Conservation (phyloP, 768 basidiomycete genomes). For the Rhodotorula diobovata region DNA sequence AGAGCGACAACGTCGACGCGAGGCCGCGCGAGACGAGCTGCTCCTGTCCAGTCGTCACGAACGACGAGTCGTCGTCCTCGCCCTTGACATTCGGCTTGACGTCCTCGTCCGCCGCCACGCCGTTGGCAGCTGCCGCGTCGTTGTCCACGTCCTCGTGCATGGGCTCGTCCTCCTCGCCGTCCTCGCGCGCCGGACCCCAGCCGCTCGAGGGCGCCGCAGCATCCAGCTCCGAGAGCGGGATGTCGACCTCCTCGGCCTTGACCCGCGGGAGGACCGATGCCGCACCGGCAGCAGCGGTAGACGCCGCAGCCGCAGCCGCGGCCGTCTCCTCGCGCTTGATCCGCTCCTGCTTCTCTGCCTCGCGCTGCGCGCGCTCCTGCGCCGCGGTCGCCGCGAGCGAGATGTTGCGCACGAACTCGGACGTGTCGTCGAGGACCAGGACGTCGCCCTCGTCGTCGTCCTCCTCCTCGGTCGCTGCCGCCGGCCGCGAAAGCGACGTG, state of each 20-base stretch:
- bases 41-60: conserved; percentile 65
- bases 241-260: conserved; percentile 36
- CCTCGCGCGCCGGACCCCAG: conserved; percentile 52
- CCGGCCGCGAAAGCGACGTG: conserved; percentile 3
- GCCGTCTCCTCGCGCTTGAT: conserved; percentile 7
- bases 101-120: not conserved
- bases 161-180: conserved; percentile 58
- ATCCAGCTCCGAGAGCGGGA: conserved; percentile 18
- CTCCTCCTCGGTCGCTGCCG: conserved; percentile 42
- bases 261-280: conserved; percentile 38
- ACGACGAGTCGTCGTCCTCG: conserved; percentile 46
- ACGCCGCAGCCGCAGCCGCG: too few species aligned
- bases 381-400: conserved; percentile 27
- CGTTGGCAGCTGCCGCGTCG: not conserved
- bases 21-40: conserved; percentile 77
- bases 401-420: conserved; percentile 80
- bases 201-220: not conserved
- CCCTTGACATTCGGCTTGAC: conserved; percentile 49
- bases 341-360: not conserved
- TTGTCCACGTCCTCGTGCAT: conserved; percentile 49
- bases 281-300: conserved; percentile 12
- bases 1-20: conserved; percentile 79
- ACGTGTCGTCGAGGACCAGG: conserved; percentile 90
- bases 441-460: conserved; percentile 55
- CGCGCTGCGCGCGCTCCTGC: not conserved